phyloP scores from a whole-genome alignment of 2,329 filamentous ascomycete genomes.

The Cladosporium phlei region DNA sequence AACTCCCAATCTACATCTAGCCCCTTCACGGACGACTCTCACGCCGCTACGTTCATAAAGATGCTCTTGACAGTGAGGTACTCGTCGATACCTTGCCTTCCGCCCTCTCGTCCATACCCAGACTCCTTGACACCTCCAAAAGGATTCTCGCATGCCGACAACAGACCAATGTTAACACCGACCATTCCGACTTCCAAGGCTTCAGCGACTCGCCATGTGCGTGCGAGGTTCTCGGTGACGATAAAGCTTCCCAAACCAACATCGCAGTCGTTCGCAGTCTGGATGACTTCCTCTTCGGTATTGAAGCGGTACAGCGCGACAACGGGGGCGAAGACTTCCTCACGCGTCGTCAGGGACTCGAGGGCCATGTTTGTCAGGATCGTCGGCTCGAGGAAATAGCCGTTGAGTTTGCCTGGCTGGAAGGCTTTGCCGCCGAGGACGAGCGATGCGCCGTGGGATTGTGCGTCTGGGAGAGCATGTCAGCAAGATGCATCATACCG shows the following conservation, averaged over 20 bases:
- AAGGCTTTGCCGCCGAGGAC: slow-evolving; percentile 55
- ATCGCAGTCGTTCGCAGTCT: slow-evolving; percentile 55
- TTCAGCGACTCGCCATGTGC: slow-evolving; percentile 33
- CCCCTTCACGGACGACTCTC: no score
- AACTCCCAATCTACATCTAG: no score
- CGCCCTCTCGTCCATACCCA: slow-evolving; percentile 75
- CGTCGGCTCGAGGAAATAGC: slow-evolving; percentile 68
- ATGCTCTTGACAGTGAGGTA: slow-evolving; percentile 70
- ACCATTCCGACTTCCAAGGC: slow-evolving; percentile 32
- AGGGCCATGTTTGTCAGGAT: slow-evolving; percentile 56
- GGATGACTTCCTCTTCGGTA: slow-evolving; percentile 60
- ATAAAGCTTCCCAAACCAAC: slow-evolving; percentile 59
- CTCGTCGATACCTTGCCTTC: slow-evolving; percentile 70
- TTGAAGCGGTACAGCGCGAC: slow-evolving; percentile 61
- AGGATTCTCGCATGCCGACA: slow-evolving; percentile 18
- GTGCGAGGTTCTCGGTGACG: slow-evolving; percentile 30
- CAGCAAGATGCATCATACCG: background rate
- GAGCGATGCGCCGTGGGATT: slow-evolving; percentile 58
- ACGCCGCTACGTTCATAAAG: slow-evolving; percentile 31
- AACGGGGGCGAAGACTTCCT: slow-evolving; percentile 64
- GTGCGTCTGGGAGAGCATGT: slow-evolving; percentile 44
- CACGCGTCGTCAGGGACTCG: slow-evolving; percentile 53
- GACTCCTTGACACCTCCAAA: slow-evolving; percentile 62
- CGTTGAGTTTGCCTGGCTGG: slow-evolving; percentile 37
- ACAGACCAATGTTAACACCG: slow-evolving; percentile 7